Conservation (phyloP, 306 rosid genomes). For the Trifolium repens region DNA sequence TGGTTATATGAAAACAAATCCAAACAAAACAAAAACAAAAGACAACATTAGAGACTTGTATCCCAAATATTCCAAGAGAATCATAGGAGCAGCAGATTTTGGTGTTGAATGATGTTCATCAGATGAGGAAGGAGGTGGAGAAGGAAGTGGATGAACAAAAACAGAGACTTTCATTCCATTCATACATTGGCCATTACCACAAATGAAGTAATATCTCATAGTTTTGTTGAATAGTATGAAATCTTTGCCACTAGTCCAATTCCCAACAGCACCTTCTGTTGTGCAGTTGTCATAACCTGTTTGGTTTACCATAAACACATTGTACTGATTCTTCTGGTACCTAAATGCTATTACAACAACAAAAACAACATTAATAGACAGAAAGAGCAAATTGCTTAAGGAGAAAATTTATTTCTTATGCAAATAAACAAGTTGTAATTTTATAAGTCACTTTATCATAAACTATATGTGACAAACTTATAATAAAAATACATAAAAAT, state of each 20-base stretch:
- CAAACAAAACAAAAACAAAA: conserved; percentile 45
- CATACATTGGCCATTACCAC: conserved; percentile 89
- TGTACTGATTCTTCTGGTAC: conserved; percentile 85
- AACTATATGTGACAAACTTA: too few species aligned
- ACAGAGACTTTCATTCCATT: conserved; percentile 87
- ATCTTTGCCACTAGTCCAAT: conserved; percentile 92
- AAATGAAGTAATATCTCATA: conserved; percentile 76
- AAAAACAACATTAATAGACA: not conserved
- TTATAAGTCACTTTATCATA: too few species aligned
- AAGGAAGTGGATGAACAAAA: conserved; percentile 71
- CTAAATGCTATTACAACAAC: conserved; percentile 62
- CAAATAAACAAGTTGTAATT: too few species aligned
- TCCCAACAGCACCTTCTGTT: conserved; percentile 76
- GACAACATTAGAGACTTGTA: conserved; percentile 36
- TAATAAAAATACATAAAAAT: too few species aligned
- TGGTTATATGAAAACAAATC: conserved; percentile 46
- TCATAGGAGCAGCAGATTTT: conserved; percentile 38
- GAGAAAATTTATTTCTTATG: too few species aligned
- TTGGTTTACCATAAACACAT: conserved; percentile 90
- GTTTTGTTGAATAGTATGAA: conserved; percentile 67
- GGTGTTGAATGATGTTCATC: conserved; percentile 14
- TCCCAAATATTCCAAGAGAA: conserved; percentile 23
- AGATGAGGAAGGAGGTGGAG: conserved; percentile 47
- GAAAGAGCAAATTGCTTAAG: too few species aligned
- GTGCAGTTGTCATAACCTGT: conserved; percentile 94